Base-by-base conservation (phyloP, 2,329 filamentous ascomycete genomes). In the Cordyceps cateniannulata region DNA sequence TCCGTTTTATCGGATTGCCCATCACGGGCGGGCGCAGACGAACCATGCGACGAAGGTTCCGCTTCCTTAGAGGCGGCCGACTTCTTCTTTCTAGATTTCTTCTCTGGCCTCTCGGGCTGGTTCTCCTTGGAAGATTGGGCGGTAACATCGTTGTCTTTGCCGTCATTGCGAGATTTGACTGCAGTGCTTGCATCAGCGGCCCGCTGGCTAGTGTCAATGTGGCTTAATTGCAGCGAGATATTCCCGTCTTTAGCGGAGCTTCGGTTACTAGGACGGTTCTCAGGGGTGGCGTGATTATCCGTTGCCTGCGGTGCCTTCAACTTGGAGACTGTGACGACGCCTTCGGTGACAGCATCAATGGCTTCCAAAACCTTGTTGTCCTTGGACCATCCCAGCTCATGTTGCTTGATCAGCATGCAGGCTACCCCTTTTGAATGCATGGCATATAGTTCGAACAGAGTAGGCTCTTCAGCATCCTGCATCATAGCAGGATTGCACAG, bases 381-480 rank as follows among this genome's bases (percentile, higher is more conserved):
- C 67, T 86, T 85, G 67, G 88, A 89, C 93, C 93, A 98, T 32
- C 96, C 95, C 53, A 99, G 80, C 74, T 98, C 93, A 56, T 87
- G 85, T 71, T 93, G 91, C 72, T 89, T 93, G 72, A 99, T 86
- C 65, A 86, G 87, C 58, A 98, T 73, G 68, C 90, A 93, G 20
- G 93, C 93, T n/a, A 98, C 92, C 63, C 95, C 95, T 76, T 92
- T 96, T 12, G 95, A 97, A 74, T 99, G 93, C 88, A 97, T 96
- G 35, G 91, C 89, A 72, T 99, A 99, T 10, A 99, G 81, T 77
- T 99, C 95, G 69, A 99, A 98, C 16, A 97, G 77, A 0, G 88
- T 86, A 18, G 85, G 85, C 65, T 95, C 89, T 24, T 88, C 86
- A 25, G 79, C 79, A 44, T 84, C 83, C 62, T 85, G 80, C 7